Conservation (phyloP, 2,329 filamentous ascomycete species). For the Whalleya microplaca region DNA sequence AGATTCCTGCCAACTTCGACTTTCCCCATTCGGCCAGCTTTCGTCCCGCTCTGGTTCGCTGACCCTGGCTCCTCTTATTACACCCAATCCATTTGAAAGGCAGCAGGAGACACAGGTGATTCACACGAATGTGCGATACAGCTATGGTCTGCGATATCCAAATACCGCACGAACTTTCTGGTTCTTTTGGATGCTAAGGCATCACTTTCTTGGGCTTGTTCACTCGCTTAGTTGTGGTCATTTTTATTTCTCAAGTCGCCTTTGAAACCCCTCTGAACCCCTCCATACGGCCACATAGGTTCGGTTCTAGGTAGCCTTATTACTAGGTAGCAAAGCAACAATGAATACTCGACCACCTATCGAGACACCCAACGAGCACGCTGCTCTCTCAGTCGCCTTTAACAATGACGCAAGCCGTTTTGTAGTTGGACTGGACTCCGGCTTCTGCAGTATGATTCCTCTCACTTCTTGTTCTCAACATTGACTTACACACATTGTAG, state of each 20-base stretch:
- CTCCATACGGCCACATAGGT: conserved; percentile 4
- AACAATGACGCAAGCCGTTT: conserved; percentile 87
- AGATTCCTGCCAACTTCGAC: background rate
- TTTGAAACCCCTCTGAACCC: conserved; percentile 4
- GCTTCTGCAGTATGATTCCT: conserved; percentile 72
- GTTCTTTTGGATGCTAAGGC: conserved; percentile 29
- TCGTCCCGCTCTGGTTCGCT: background rate
- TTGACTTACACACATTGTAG: conserved; percentile 49
- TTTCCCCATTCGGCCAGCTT: background rate
- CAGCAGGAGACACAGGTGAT: background rate
- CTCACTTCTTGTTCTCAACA: conserved; percentile 2
- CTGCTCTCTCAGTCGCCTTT: conserved; percentile 82
- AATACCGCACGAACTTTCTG: conserved; percentile 18
- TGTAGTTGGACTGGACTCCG: conserved; percentile 81
- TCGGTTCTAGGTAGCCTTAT: too few species aligned
- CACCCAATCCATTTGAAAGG: conserved; percentile 5
- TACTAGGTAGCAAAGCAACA: conserved; percentile 34
- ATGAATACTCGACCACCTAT: conserved; percentile 94
- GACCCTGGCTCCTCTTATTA: conserved; percentile 3
- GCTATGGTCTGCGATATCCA: conserved; percentile 24
- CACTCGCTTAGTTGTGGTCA: conserved; percentile 20
- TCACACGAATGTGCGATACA: conserved; percentile 20
- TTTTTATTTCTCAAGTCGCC: background rate
- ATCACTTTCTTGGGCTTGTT: conserved; percentile 20
- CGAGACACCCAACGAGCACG: conserved; percentile 73